Conservation (phyloP, 169 alveolate genomes). For the Miamiensis avidus region DNA sequence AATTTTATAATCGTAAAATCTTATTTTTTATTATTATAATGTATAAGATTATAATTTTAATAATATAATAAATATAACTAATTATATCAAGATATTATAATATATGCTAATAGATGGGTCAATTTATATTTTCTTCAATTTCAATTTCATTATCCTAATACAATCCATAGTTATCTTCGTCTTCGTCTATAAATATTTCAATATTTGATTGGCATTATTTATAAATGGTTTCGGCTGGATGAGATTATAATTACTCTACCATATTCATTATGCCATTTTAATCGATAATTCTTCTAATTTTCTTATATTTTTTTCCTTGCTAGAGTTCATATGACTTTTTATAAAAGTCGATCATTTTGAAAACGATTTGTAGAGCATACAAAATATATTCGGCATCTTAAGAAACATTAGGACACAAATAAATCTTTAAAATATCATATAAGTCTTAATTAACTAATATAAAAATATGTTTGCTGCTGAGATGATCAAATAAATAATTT, state of each 20-base stretch:
- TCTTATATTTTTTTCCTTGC: too few relatives aligned
- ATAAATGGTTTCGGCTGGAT: not conserved
- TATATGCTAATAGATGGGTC: too few relatives aligned
- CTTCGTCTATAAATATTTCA: not conserved
- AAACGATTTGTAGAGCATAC: not conserved
- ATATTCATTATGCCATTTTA: not conserved
- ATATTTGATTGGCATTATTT: not conserved
- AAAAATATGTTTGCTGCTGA: too few relatives aligned
- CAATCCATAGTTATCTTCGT: not conserved
- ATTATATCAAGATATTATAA: too few relatives aligned
- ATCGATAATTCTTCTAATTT: not conserved
- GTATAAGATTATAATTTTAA: too few relatives aligned
- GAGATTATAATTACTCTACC: not conserved
- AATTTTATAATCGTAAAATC: too few relatives aligned
- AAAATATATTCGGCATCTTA: not conserved
- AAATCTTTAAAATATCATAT: not conserved
- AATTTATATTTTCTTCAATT: not conserved
- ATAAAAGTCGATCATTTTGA: not conserved
- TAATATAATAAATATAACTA: too few relatives aligned
- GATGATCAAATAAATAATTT: too few relatives aligned
- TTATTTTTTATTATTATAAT: too few relatives aligned
- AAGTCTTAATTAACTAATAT: not conserved
- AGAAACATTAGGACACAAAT: not conserved
- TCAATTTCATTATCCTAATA: not conserved
- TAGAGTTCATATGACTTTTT: not conserved